Conservation (phyloP, 768 basidiomycete genomes). For the Lactifluus rugatus region DNA sequence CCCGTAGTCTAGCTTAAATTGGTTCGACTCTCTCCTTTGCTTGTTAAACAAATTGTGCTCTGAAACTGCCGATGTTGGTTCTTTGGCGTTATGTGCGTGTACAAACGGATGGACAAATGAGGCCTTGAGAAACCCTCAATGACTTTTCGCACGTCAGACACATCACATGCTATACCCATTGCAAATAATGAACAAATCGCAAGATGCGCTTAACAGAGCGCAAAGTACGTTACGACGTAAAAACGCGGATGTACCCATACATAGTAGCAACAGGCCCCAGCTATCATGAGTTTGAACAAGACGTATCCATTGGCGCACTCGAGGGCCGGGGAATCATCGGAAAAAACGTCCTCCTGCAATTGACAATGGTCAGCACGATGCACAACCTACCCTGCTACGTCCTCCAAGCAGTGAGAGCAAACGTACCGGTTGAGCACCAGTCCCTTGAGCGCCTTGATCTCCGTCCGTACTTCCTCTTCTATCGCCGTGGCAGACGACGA, state of each 20-base stretch:
- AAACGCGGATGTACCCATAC: not conserved
- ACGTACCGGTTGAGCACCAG: conserved; percentile 64
- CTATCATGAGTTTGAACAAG: not conserved
- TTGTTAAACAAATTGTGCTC: too few species aligned
- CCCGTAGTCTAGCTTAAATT: too few species aligned
- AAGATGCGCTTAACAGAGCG: not conserved
- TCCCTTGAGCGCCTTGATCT: conserved; percentile 71
- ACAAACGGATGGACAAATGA: too few species aligned
- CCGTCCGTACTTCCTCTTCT: conserved; percentile 60
- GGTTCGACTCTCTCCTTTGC: too few species aligned
- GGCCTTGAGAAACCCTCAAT: not conserved
- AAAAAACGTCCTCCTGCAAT: conserved; percentile 18
- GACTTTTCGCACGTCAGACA: not conserved
- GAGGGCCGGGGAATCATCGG: conserved; percentile 10
- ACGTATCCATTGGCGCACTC: conserved; percentile 3
- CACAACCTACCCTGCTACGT: too few species aligned
- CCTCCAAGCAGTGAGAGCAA: not conserved
- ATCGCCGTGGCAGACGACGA: conserved; percentile 21
- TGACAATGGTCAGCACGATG: not conserved
- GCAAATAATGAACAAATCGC: not conserved
- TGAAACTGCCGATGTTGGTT: too few species aligned
- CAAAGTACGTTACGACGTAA: not conserved
- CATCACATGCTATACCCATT: not conserved
- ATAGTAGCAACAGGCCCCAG: not conserved
- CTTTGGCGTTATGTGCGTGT: too few species aligned